Conservation (phyloP, 2,329 filamentous ascomycete species). For the Hypoxylon sp. region DNA sequence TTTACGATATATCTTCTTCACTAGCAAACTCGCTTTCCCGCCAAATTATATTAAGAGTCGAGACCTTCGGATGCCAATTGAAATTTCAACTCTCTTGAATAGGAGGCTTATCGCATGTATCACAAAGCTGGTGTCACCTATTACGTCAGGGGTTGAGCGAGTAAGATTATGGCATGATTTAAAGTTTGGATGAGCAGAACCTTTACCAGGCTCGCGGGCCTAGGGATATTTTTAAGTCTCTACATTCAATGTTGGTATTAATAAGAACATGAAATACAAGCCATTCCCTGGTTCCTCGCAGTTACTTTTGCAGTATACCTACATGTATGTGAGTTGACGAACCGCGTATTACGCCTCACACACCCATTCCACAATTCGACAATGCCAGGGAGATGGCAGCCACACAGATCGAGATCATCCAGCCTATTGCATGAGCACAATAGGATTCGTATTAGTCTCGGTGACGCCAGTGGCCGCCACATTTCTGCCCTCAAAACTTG, state of each 20-base stretch:
- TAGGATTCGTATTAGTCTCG: slow-evolving; percentile 30
- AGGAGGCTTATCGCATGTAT: neutral
- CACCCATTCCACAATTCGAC: neutral
- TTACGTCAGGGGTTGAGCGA: slow-evolving; percentile 19
- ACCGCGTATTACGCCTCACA: slow-evolving; percentile 10
- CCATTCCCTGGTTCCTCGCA: neutral
- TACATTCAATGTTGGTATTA: neutral
- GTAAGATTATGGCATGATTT: slow-evolving; percentile 2
- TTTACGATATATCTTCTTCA: neutral
- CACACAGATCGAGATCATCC: slow-evolving; percentile 34
- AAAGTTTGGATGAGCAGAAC: slow-evolving; percentile 2
- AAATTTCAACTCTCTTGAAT: neutral
- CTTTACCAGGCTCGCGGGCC: slow-evolving; percentile 13
- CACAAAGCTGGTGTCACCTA: slow-evolving; percentile 4
- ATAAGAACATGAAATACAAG: neutral
- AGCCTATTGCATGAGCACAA: slow-evolving; percentile 27
- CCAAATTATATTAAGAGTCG: neutral
- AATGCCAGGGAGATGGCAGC: slow-evolving; percentile 17
- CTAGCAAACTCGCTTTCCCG: neutral
- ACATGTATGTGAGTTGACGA: neutral
- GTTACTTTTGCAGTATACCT: neutral
- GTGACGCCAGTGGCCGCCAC: slow-evolving; percentile 43
- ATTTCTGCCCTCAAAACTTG: slow-evolving; percentile 35
- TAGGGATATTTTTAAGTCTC: slow-evolving; percentile 7
- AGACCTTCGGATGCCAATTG: neutral